Evolutionary conservation across 129 eudicot genomes (phyloP).

Genomic region (Escallonia rubra): DNA sequence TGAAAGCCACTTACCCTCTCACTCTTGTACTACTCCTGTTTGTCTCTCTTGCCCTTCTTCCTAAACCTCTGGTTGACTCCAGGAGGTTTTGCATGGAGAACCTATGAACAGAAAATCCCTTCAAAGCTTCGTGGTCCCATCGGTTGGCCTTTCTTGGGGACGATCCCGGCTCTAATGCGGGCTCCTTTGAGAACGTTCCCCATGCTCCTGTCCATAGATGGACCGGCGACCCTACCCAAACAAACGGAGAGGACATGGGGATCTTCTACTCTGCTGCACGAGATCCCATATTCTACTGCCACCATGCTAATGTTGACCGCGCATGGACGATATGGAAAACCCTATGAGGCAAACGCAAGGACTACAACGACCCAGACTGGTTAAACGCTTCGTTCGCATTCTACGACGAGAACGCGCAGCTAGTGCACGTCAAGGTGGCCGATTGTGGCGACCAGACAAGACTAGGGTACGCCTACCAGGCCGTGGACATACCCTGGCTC

Average conservation of each 20-base stretch:
- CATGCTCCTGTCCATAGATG: constrained; percentile 1
- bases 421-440: constrained; percentile 35
- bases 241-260: constrained; percentile 24
- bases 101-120: no score
- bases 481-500: constrained; percentile 49
- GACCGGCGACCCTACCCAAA: constrained; percentile 15
- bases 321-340: constrained; percentile 26
- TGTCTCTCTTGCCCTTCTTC: no score
- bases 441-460: constrained; percentile 31
- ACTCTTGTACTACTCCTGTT: no score
- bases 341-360: constrained; percentile 9
- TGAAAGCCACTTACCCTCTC: no score
- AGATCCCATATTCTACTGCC: constrained; percentile 22
- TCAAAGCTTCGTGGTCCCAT: no score
- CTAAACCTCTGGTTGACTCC: no score
- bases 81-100: no score
- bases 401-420: constrained; percentile 50
- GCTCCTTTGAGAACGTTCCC: neutral
- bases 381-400: constrained; percentile 38
- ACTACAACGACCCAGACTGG: constrained; percentile 36
- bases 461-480: constrained; percentile 44
- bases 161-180: neutral
- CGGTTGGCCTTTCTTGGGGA: no score
- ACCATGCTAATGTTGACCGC: constrained; percentile 26
- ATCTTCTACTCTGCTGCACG: constrained; percentile 30